phyloP scores from a whole-genome alignment of 805 yeast species.

The Candida pseudofarinosa region DNA sequence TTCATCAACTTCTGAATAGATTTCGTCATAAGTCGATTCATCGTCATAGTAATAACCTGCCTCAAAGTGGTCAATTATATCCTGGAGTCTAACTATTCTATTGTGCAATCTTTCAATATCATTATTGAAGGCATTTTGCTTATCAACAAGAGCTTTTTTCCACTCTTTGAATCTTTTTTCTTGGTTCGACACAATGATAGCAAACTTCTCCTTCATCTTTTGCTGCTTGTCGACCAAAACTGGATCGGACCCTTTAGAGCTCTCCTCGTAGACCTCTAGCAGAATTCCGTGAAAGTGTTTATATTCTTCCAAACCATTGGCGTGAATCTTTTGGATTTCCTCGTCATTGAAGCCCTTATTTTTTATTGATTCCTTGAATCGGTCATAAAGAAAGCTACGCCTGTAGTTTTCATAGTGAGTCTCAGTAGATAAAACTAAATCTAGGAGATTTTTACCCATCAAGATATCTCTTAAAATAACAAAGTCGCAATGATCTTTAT shows the following conservation, averaged over 20 bases:
- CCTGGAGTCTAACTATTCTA: constrained; percentile 33
- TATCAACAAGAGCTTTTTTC: constrained; percentile 51
- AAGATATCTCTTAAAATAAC: constrained; percentile 57
- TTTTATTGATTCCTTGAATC: constrained; percentile 27
- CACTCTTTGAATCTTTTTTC: constrained; percentile 59
- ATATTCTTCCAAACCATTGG: constrained; percentile 31
- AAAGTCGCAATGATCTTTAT: constrained; percentile 76
- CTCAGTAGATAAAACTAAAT: constrained; percentile 73
- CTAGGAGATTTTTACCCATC: constrained; percentile 69
- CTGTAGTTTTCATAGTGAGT: constrained; percentile 73
- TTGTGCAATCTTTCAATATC: constrained; percentile 46
- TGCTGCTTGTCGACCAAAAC: constrained; percentile 42
- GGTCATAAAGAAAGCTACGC: constrained; percentile 47
- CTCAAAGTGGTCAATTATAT: constrained; percentile 11
- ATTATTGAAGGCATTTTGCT: constrained; percentile 53
- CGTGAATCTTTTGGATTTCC: background rate
- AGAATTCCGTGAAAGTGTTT: constrained; percentile 34
- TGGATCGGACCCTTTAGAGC: constrained; percentile 42
- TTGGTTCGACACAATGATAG: constrained; percentile 42
- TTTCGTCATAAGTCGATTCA: constrained; percentile 1
- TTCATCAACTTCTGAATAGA: background rate
- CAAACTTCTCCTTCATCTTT: constrained; percentile 39
- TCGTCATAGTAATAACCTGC: constrained; percentile 2
- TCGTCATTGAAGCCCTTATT: constrained; percentile 12
- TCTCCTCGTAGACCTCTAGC: constrained; percentile 34